phyloP scores from a whole-genome alignment of 768 basidiomycete species.

The Hortiboletus campestris region DNA sequence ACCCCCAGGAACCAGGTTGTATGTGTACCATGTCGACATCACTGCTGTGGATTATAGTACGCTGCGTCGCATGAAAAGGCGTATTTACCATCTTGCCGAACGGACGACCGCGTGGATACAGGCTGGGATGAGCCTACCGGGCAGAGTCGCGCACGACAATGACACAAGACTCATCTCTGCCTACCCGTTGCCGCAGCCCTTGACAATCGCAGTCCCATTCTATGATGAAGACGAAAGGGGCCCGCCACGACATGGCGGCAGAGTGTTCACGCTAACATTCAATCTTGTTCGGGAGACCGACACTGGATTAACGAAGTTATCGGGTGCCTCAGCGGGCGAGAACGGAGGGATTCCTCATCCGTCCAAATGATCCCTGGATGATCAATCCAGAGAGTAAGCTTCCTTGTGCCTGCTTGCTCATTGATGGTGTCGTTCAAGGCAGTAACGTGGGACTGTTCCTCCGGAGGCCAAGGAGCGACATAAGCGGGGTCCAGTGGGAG shows the following conservation, averaged over 20 bases:
- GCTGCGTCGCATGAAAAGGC: not conserved
- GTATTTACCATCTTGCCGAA: not conserved
- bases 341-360: constrained; percentile 38
- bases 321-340: too few relatives aligned
- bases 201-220: not conserved
- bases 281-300: not conserved
- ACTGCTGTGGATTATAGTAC: too few relatives aligned
- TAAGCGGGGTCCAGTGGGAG: constrained; percentile 51
- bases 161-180: not conserved
- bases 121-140: not conserved
- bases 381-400: constrained; percentile 62
- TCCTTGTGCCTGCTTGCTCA: constrained; percentile 58
- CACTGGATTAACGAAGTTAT: not conserved
- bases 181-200: not conserved
- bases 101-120: not conserved
- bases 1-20: not conserved
- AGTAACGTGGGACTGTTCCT: constrained; percentile 49
- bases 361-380: constrained; percentile 90
- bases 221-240: not conserved
- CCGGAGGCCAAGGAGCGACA: constrained; percentile 46
- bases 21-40: not conserved
- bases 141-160: not conserved
- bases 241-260: not conserved
- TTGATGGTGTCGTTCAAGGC: constrained; percentile 59
- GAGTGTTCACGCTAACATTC: not conserved